These are phyloP conservation scores for Coemansia sp. DNA, from an alignment of 192 early-diverging fungal species.

Conservation along the genomic window DNA sequence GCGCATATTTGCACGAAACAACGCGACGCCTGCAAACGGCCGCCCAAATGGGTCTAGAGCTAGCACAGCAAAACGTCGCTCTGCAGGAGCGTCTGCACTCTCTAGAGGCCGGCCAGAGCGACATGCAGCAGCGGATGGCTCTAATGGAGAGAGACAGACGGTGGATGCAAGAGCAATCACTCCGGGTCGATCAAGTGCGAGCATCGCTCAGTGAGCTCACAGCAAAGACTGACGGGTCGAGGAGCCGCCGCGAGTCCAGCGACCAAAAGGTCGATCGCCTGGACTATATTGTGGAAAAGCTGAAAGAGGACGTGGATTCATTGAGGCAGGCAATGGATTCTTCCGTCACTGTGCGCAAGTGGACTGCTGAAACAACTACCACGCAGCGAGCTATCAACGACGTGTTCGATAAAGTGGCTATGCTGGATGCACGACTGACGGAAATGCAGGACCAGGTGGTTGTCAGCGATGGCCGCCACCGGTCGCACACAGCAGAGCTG, in stretches of 20 bases:
- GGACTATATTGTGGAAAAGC: slow-evolving; percentile 5
- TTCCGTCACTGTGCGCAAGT: neutral
- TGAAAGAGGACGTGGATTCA: slow-evolving; percentile 31
- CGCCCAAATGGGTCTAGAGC: slow-evolving; percentile 41
- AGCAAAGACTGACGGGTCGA: slow-evolving; percentile 1
- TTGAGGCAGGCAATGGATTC: slow-evolving; percentile 16
- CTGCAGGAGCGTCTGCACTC: slow-evolving; percentile 21
- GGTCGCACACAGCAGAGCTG: slow-evolving; percentile 2
- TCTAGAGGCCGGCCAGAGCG: slow-evolving; percentile 20
- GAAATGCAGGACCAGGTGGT: slow-evolving; percentile 6
- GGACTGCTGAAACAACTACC: slow-evolving; percentile 6
- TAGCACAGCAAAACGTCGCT: slow-evolving; percentile 41
- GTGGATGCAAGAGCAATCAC: slow-evolving; percentile 52
- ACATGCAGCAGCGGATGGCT: slow-evolving; percentile 28
- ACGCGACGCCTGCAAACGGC: slow-evolving; percentile 37
- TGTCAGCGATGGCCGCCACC: slow-evolving; percentile 7
- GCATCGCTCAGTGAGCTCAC: slow-evolving; percentile 31
- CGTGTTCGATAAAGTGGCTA: slow-evolving; percentile 6
- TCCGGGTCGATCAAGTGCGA: slow-evolving; percentile 41
- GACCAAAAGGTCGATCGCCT: slow-evolving; percentile 13
- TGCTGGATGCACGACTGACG: neutral
- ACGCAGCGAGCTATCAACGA: slow-evolving; percentile 14
- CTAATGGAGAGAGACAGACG: slow-evolving; percentile 43
- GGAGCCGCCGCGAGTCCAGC: slow-evolving; percentile 1
- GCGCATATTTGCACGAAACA: slow-evolving; percentile 32